Base-by-base conservation (phyloP, 768 basidiomycete genomes). In the Clitopilus hobsonii region DNA sequence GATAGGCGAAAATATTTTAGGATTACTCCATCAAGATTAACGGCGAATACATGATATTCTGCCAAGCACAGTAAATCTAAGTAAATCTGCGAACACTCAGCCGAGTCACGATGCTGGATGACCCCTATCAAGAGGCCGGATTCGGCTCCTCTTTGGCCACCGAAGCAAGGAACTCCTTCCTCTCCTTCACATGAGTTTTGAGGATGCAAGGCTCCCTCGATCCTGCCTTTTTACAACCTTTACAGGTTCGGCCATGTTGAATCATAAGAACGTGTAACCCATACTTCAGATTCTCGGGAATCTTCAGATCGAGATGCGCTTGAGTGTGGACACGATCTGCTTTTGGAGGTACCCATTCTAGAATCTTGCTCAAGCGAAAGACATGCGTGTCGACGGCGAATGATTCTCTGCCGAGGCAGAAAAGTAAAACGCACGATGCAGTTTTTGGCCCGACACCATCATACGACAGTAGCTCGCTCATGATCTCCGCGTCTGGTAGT, bases 311-410 rank as follows among this genome's bases (percentile, higher is more conserved):
- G 16, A 85, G 64, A 63, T 84, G 83, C 10, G 80, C 81, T 65
- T 84, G 84, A 1, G 84, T 72, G 5, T 71, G 70, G 1, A 85
- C 73, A 0, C 80, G 65, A 61, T 82, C 75, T 14, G 81, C 77
- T 23, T 62, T 69, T 6, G 61, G 47, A 6, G 81, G 80, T 0
- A 81, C 74, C 80, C 81, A 81, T 0, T 75, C 77, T 10, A 83
- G 67, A 6, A 84, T 54, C 51, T 69, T 79, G 64, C 74, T 76
- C 54, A 84, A 63, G 13, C 83, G 71, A 60, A 76, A 85, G 23
- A 86, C 78, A 57, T 85, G 83, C 6, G 84, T 86, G 56, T 86
- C 84, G 49, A 86, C 84, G 0, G 84, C 81, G 54, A 85, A 85
- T 0, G 81, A 79, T 45, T 80, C 71, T n/a, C 84, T 71, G 4